These are phyloP conservation scores for Rhodomyrtus psidioides DNA, from an alignment of 441 rosid species.

Conservation along the genomic window DNA sequence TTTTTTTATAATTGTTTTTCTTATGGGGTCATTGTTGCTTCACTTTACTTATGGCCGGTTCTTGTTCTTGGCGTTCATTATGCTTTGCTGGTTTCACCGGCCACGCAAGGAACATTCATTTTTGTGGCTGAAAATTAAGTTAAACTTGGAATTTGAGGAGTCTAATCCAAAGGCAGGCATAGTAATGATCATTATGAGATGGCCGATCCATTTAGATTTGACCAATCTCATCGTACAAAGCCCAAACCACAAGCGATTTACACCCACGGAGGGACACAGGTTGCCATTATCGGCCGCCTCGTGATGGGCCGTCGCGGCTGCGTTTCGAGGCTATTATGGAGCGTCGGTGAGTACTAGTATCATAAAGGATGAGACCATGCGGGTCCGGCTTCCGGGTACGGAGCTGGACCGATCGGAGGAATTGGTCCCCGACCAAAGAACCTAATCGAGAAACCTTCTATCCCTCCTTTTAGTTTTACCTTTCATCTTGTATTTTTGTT, in stretches of 20 bases:
- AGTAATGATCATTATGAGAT: not conserved
- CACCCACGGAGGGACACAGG: not conserved
- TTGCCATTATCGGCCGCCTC: not conserved
- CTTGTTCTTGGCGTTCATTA: not conserved
- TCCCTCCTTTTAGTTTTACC: not conserved
- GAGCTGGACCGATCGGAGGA: fast-evolving
- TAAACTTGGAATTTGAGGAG: not conserved
- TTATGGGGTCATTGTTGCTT: too few species aligned
- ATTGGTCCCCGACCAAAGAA: not conserved
- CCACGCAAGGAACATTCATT: not conserved
- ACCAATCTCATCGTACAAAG: not conserved
- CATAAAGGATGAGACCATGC: fast-evolving
- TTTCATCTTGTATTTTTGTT: not conserved
- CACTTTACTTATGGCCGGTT: not conserved
- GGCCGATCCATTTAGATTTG: not conserved
- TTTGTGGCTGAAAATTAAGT: not conserved
- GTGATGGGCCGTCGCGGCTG: not conserved
- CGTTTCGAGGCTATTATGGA: not conserved
- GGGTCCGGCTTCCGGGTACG: too few species aligned
- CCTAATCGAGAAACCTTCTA: not conserved
- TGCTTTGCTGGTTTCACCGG: not conserved
- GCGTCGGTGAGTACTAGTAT: not conserved
- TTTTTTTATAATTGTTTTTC: not conserved
- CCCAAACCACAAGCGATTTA: not conserved
- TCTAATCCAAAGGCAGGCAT: not conserved